These are phyloP conservation scores for Datura wrightii DNA, from an alignment of 257 asterid genomes.

Conservation along the genomic window DNA sequence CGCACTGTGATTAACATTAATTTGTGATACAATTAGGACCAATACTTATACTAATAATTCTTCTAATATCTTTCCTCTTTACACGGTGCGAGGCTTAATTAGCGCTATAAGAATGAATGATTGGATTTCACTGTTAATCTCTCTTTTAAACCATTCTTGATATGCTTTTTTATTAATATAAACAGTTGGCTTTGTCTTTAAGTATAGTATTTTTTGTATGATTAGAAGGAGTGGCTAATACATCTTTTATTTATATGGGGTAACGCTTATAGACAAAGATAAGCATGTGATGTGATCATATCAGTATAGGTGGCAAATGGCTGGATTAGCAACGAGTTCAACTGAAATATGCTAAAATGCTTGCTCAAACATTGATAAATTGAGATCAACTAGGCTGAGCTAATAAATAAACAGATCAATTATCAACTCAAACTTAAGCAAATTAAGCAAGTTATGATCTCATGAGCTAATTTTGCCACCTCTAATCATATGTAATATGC, in stretches of 20 bases:
- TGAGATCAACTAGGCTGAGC: too few relatives aligned
- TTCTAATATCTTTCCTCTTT: not conserved
- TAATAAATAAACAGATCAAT: too few relatives aligned
- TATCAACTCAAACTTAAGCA: too few relatives aligned
- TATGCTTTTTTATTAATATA: not conserved
- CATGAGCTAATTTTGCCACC: too few relatives aligned
- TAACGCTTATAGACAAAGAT: not conserved
- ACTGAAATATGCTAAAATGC: too few relatives aligned
- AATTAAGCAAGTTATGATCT: too few relatives aligned
- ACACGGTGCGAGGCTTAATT: conserved; percentile 3
- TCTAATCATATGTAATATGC: too few relatives aligned
- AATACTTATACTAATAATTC: not conserved
- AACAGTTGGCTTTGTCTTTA: not conserved
- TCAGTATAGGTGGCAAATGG: too few relatives aligned
- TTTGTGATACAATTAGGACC: not conserved
- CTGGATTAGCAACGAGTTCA: too few relatives aligned
- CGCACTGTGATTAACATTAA: not conserved
- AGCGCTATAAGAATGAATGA: not conserved
- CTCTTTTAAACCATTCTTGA: not conserved
- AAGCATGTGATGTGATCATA: conserved; percentile 36
- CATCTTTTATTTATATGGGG: not conserved
- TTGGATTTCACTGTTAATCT: not conserved
- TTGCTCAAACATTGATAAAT: too few relatives aligned
- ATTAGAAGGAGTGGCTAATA: not conserved
- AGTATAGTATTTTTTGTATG: not conserved